Base-by-base conservation (phyloP, 108 stramenopile genomes). In the Skeletonema grethae region DNA sequence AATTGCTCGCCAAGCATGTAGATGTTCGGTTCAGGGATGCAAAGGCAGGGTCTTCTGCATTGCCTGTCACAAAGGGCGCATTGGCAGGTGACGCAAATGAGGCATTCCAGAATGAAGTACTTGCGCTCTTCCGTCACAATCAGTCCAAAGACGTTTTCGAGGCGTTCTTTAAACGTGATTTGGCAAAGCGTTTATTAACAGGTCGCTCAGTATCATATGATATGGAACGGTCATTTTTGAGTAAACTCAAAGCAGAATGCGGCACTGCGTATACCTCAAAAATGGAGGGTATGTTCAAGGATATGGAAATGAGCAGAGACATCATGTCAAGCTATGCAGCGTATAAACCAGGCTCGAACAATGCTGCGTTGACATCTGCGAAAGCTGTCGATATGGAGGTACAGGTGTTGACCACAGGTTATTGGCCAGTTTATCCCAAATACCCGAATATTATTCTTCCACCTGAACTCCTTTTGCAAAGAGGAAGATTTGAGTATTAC, bases 211-310 rank as follows among this genome's bases (percentile, higher is more conserved):
- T 94, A 18, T 84, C 82, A 41, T 84, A 90, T 70, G 97, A 98
- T 69, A 71, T 93, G 61, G 99, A 99, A 82, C 84, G 84, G n/a
- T 77, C 86, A 32, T 94, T 98, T 77, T 84, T 98, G 59, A 85
- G 87, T n/a, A 87, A 95, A 61, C 86, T 99, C 58, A 98, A 99
- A 85, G 86, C 92, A 16, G 99, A 99, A 79, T 99, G 99, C 74
- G 99, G 99, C 6, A 77, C 90, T n/a, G 92, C 86, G 3, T 99
- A 96, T 78, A 99, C 98, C n/a, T 87, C 91, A 63, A 98, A 98
- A 75, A 94, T 99, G 88, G 99, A 99, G 72, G 99, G 99, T 16
- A 99, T 99, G 99, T 99, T 99, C 78, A 94, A 93, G 73, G 99
- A 99, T 84, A 95, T 98, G 75, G 97, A 96, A 35, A 87, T 96